A percentile compares a stretch with the other conserved stretches of the same genome.
These are phyloP conservation scores for Ceraceosorus guamensis DNA, from an alignment of 1,284 basidiomycete genomes.

Conservation along the genomic window DNA sequence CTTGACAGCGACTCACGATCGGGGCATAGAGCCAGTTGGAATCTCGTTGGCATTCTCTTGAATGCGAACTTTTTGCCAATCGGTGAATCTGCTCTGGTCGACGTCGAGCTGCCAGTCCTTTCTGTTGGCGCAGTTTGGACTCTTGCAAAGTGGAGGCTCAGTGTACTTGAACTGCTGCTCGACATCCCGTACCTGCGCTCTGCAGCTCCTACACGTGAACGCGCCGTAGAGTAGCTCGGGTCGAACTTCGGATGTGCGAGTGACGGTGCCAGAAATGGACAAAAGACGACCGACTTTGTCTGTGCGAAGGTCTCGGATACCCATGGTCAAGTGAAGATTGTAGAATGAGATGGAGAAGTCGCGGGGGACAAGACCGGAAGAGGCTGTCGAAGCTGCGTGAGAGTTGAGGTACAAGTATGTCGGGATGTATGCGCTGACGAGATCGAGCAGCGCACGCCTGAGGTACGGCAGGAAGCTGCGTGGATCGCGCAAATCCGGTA, in stretches of 20 bases:
- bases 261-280: conserved; percentile 57
- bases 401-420: conserved; percentile 85
- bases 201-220: conserved; percentile 84
- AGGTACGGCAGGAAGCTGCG: conserved; percentile 80
- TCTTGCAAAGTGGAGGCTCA: conserved; percentile 91
- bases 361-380: conserved; percentile 76
- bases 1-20: conserved; percentile 51
- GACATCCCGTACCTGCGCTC: conserved; percentile 79
- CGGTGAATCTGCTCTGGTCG: conserved; percentile 91
- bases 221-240: conserved; percentile 90
- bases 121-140: conserved; percentile 85
- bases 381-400: conserved; percentile 53
- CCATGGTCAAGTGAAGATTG: conserved; percentile 84
- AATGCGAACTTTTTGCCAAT: conserved; percentile 99
- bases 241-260: conserved; percentile 90
- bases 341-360: conserved; percentile 96
- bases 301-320: conserved; percentile 76
- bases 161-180: conserved; percentile 99
- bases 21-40: conserved; percentile 97
- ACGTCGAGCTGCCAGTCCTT: conserved; percentile 87
- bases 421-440: conserved; percentile 79
- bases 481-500: conserved; percentile 14
- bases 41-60: conserved; percentile 99
- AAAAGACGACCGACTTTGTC: conserved; percentile 42
- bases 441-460: conserved; percentile 76